Evolutionary conservation across 108 stramenopile species (phyloP).

Genomic region (Epithemia pelagica): DNA sequence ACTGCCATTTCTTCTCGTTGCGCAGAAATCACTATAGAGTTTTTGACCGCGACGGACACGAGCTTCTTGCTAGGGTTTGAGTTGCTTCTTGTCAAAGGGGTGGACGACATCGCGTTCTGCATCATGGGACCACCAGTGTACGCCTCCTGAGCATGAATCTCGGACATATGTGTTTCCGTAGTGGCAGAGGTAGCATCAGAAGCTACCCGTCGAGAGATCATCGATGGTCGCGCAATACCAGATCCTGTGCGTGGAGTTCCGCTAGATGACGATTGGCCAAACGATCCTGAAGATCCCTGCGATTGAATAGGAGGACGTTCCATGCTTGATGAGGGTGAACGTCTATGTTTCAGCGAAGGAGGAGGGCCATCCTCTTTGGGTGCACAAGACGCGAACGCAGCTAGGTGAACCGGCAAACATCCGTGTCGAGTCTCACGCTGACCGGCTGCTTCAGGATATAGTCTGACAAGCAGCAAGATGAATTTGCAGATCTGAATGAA

Average conservation of each 20-base stretch:
- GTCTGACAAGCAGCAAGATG: slow-evolving; percentile 50
- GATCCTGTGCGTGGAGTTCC: background rate
- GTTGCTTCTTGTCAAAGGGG: background rate
- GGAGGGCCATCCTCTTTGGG: slow-evolving; percentile 14
- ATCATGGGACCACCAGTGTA: slow-evolving; percentile 9
- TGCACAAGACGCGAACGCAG: slow-evolving; percentile 75
- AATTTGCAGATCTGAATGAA: slow-evolving; percentile 74
- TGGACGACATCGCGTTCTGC: background rate
- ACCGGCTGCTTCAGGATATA: slow-evolving; percentile 75
- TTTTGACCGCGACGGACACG: slow-evolving; percentile 30
- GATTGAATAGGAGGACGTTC: background rate
- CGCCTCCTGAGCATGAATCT: slow-evolving; percentile 31
- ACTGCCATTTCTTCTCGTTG: slow-evolving; percentile 71
- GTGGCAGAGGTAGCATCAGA: slow-evolving; percentile 34
- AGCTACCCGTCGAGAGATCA: slow-evolving; percentile 22
- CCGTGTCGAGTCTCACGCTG: slow-evolving; percentile 81
- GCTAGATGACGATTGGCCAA: background rate
- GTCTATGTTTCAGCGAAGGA: background rate
- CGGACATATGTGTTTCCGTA: slow-evolving; percentile 28
- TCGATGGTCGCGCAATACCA: slow-evolving; percentile 23
- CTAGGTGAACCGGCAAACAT: slow-evolving; percentile 81
- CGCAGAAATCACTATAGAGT: slow-evolving; percentile 27
- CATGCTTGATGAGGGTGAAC: background rate
- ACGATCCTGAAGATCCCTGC: background rate
- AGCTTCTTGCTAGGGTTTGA: background rate